phyloP scores from a whole-genome alignment of 1,139 yeast genomes.

The Hemisphaericaspora xylofermentans region DNA sequence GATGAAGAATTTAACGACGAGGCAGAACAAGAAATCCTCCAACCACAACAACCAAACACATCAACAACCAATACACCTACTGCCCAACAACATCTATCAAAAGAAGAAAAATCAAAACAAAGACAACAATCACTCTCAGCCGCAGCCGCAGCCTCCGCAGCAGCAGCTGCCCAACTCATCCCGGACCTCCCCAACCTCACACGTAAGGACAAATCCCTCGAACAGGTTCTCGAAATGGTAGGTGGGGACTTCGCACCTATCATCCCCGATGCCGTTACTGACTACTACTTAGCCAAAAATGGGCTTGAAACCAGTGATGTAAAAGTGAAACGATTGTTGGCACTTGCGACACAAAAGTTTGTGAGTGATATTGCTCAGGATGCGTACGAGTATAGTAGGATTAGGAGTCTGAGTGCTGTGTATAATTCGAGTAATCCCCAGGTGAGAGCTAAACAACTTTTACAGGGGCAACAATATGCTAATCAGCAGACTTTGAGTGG shows the following conservation, averaged over 20 bases:
- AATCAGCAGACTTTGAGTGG: conserved; percentile 45
- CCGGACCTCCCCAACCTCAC: conserved; percentile 70
- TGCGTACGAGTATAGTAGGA: conserved; percentile 92
- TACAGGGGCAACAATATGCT: conserved; percentile 64
- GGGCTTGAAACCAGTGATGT: conserved; percentile 84
- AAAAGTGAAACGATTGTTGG: conserved; percentile 79
- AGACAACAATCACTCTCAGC: conserved; percentile 12
- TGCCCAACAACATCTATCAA: conserved; percentile 9
- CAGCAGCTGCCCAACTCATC: conserved; percentile 17
- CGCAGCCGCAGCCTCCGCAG: conserved; percentile 10
- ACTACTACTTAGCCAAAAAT: conserved; percentile 82
- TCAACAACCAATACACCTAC: too few relatives aligned
- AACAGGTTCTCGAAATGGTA: conserved; percentile 84
- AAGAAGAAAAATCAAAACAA: conserved; percentile 12
- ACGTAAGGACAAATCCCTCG: conserved; percentile 81
- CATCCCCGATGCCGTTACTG: conserved; percentile 97
- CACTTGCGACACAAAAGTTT: conserved; percentile 94
- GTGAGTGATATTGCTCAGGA: conserved; percentile 93
- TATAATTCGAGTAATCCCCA: conserved; percentile 85
- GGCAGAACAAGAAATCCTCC: conserved; percentile 2
- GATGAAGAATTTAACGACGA: conserved; percentile 33
- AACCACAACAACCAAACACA: conserved; percentile 6
- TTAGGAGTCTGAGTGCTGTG: conserved; percentile 80
- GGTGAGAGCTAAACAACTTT: conserved; percentile 74
- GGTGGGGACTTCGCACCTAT: conserved; percentile 90